A percentile compares a stretch with the other conserved stretches of the same genome.
phyloP scores from a whole-genome alignment of 805 yeast genomes.

The Teunomyces stri region DNA sequence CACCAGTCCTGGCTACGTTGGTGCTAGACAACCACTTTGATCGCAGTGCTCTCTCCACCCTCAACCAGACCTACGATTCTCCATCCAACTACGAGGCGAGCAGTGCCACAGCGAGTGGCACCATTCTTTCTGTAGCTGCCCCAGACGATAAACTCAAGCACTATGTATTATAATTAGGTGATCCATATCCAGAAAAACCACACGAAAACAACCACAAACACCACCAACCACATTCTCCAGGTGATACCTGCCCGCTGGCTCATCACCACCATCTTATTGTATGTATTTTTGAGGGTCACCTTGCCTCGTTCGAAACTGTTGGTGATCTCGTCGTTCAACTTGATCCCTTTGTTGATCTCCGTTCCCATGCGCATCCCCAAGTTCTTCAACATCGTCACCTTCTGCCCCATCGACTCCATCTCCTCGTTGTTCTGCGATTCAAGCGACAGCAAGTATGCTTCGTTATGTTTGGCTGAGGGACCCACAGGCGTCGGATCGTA shows the following conservation, averaged over 20 bases:
- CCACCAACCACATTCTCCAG: conserved; percentile 45
- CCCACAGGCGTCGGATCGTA: conserved; percentile 28
- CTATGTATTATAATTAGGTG: conserved; percentile 13
- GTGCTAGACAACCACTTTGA: conserved; percentile 5
- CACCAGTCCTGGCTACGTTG: neutral
- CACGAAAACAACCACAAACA: conserved; percentile 33
- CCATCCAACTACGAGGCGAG: conserved; percentile 5
- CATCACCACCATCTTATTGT: conserved; percentile 43
- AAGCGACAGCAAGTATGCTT: conserved; percentile 40
- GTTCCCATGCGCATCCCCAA: conserved; percentile 43
- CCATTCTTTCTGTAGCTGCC: conserved; percentile 5
- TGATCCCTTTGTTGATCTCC: conserved; percentile 41
- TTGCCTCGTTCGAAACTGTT: conserved; percentile 39
- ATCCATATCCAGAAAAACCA: conserved; percentile 46
- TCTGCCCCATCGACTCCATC: conserved; percentile 39
- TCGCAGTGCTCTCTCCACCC: conserved; percentile 11
- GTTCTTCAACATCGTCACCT: conserved; percentile 40
- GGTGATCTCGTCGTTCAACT: conserved; percentile 41
- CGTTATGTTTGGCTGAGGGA: conserved; percentile 38
- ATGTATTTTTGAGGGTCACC: conserved; percentile 41
- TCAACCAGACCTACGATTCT: conserved; percentile 13
- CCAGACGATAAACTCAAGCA: conserved; percentile 4
- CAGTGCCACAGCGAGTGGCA: conserved; percentile 11
- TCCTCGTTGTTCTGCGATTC: conserved; percentile 45
- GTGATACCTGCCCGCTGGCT: conserved; percentile 45